phyloP scores from a whole-genome alignment of 2,329 filamentous ascomycete genomes.

The Xylaria sp. region DNA sequence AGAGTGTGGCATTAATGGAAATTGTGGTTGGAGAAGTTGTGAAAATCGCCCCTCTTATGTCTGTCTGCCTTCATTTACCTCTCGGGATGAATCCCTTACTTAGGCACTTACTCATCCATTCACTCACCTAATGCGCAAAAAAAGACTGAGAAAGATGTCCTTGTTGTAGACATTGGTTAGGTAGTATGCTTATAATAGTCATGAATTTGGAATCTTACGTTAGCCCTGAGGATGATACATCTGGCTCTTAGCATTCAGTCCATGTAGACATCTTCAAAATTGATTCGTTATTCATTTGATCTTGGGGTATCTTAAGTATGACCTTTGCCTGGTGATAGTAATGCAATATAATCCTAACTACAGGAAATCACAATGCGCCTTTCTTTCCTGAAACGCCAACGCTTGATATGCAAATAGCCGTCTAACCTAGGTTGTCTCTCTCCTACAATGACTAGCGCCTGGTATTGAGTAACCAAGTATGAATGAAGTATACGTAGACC shows the following conservation, averaged over 20 bases:
- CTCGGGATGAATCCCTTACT: neutral
- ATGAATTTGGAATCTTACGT: neutral
- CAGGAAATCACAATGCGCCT: neutral
- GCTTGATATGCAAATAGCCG: constrained; percentile 11
- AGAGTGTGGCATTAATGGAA: neutral
- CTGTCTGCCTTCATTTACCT: neutral
- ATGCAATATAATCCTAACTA: neutral
- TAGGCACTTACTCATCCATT: neutral
- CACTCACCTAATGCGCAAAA: neutral
- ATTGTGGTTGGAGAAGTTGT: neutral
- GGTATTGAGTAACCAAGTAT: neutral
- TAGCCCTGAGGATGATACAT: neutral
- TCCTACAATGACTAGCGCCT: neutral
- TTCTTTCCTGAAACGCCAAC: constrained; percentile 19
- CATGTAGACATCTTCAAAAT: neutral
- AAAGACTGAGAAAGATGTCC: neutral
- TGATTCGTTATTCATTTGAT: neutral
- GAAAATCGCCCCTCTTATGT: neutral
- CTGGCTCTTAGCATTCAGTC: neutral
- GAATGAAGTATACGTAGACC: neutral
- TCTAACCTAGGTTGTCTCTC: neutral
- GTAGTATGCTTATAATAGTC: constrained; percentile 11
- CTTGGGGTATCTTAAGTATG: constrained; percentile 28
- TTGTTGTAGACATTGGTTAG: constrained; percentile 13
- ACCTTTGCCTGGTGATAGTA: neutral